phyloP scores from a whole-genome alignment of 1,284 basidiomycete genomes.

The Farysia itapuensis region DNA sequence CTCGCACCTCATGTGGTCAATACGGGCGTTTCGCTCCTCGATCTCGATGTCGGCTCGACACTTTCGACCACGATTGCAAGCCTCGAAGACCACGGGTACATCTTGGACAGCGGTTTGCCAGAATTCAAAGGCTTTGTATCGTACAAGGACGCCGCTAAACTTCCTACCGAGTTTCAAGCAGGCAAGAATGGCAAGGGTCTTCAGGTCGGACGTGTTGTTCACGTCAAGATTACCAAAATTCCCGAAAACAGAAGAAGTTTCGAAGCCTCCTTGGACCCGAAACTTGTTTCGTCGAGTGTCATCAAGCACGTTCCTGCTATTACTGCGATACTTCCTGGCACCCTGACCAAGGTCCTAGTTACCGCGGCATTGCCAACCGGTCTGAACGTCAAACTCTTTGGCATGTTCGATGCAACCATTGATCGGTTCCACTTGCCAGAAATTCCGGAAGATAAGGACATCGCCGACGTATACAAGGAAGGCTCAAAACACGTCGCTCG shows the following conservation, averaged over 20 bases:
- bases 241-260: constrained; percentile 58
- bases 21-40: constrained; percentile 74
- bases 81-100: constrained; percentile 92
- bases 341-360: constrained; percentile 79
- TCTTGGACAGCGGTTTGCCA: constrained; percentile 74
- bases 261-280: constrained; percentile 51
- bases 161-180: constrained; percentile 29
- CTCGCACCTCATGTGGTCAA: constrained; percentile 85
- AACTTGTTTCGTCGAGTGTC: constrained; percentile 40
- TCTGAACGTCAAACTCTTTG: constrained; percentile 84
- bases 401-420: constrained; percentile 89
- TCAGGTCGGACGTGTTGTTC: constrained; percentile 58
- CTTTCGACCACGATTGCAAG: constrained; percentile 65
- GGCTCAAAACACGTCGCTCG: constrained; percentile 72
- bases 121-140: constrained; percentile 55
- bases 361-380: constrained; percentile 79
- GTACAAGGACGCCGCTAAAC: constrained; percentile 36
- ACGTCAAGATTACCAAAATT: constrained; percentile 55
- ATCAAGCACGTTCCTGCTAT: constrained; percentile 62
- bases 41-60: constrained; percentile 66
- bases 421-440: constrained; percentile 76
- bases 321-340: constrained; percentile 81
- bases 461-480: constrained; percentile 66
- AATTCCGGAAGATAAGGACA: constrained; percentile 48
- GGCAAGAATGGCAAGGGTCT: constrained; percentile 38